Conservation (phyloP, 179 eudicot genomes). For the Camellia oleifera region DNA sequence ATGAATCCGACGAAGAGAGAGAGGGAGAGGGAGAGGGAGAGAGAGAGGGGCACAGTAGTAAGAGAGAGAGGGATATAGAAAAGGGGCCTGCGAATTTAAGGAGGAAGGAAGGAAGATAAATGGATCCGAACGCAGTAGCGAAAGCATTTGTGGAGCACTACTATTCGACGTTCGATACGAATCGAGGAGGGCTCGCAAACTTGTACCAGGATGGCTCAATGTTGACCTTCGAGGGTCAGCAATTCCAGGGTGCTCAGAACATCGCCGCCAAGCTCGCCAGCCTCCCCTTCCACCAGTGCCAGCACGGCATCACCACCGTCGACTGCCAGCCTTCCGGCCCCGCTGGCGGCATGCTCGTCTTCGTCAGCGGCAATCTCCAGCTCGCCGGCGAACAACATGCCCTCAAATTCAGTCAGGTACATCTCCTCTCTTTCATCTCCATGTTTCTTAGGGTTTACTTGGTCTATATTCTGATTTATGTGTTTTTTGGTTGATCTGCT, state of each 20-base stretch:
- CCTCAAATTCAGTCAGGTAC: conserved; percentile 82
- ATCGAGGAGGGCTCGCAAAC: conserved; percentile 47
- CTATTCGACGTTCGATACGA: conserved; percentile 82
- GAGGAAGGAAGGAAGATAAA: conserved; percentile 17
- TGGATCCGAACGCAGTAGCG: conserved; percentile 78
- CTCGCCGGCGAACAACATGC: conserved; percentile 71
- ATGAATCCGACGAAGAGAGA: not conserved
- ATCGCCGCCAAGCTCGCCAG: conserved; percentile 62
- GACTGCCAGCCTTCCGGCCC: conserved; percentile 87
- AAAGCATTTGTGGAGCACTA: conserved; percentile 90
- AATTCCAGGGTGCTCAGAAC: conserved; percentile 57
- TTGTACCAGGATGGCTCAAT: conserved; percentile 75
- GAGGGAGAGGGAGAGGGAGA: not conserved
- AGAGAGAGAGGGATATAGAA: not conserved
- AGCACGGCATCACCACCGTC: conserved; percentile 67
- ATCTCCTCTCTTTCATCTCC: not conserved
- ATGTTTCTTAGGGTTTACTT: not conserved
- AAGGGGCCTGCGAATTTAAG: too few relatives aligned
- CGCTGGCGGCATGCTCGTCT: conserved; percentile 69
- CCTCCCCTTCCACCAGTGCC: conserved; percentile 80
- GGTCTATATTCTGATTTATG: not conserved
- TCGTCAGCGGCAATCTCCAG: conserved; percentile 73
- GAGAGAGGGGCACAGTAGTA: not conserved
- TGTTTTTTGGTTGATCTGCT: not conserved
- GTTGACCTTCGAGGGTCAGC: conserved; percentile 84